phyloP scores from a whole-genome alignment of 495 filamentous ascomycete species.

The Trypethelium eluteriae region DNA sequence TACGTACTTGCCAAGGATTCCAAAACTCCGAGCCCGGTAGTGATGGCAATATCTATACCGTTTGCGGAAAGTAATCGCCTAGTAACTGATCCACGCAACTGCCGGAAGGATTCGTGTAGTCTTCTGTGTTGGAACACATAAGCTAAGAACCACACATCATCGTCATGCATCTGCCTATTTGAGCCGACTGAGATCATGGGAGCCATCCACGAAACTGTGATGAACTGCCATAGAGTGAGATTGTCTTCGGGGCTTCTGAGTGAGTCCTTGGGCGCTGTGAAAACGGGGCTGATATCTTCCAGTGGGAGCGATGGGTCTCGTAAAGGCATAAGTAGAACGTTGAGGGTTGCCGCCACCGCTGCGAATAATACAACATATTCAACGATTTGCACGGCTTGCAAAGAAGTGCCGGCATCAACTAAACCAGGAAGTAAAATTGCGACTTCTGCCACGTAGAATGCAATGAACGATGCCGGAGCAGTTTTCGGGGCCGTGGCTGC shows the following conservation, averaged over 20 bases:
- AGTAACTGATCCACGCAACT: conserved; percentile 63
- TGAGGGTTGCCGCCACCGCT: conserved; percentile 40
- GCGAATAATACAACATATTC: conserved; percentile 24
- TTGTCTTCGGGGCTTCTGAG: conserved; percentile 77
- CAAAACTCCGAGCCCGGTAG: conserved; percentile 51
- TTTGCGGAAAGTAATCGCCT: conserved; percentile 63
- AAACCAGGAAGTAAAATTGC: conserved; percentile 13
- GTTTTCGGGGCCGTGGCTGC: conserved; percentile 15
- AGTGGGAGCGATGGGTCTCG: conserved; percentile 51
- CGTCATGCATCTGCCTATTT: conserved; percentile 57
- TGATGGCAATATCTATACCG: conserved; percentile 64
- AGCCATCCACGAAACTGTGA: conserved; percentile 75
- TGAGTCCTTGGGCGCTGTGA: conserved; percentile 47
- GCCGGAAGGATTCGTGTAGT: conserved; percentile 64
- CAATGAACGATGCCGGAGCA: conserved; percentile 15
- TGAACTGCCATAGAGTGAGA: conserved; percentile 69
- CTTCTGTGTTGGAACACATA: conserved; percentile 69
- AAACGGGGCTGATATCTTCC: conserved; percentile 55
- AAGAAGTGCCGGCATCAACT: background rate
- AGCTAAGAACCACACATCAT: conserved; percentile 69
- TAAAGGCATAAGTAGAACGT: conserved; percentile 65
- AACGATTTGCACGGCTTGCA: background rate
- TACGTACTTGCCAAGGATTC: conserved; percentile 50
- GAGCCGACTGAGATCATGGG: conserved; percentile 60
- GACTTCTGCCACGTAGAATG: conserved; percentile 14